phyloP scores from a whole-genome alignment of 441 rosid species.

The Iberis amara region DNA sequence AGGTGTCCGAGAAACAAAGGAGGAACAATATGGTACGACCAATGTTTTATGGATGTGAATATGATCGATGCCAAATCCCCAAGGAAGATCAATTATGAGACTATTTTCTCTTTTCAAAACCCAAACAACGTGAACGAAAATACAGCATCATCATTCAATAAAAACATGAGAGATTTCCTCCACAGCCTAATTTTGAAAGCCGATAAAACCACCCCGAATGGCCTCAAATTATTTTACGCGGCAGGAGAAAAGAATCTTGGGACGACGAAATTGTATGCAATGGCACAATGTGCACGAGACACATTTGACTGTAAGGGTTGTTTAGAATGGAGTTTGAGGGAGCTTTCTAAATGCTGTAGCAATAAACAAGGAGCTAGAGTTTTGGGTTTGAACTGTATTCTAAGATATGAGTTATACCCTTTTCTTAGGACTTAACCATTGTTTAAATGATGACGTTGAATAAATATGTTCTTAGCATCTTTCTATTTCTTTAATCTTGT shows the following conservation, averaged over 20 bases:
- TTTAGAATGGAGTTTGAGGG: background rate
- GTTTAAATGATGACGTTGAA: too few species aligned
- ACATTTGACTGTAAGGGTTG: background rate
- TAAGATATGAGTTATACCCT: background rate
- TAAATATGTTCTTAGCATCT: too few species aligned
- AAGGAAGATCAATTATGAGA: background rate
- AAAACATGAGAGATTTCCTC: background rate
- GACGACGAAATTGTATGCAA: background rate
- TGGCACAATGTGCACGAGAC: background rate
- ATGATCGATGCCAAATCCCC: background rate
- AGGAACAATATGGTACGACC: background rate
- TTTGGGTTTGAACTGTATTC: background rate
- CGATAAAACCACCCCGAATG: background rate
- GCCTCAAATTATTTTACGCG: background rate
- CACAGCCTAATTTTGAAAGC: background rate
- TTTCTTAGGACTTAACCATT: too few species aligned
- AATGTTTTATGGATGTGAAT: background rate
- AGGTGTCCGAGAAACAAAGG: background rate
- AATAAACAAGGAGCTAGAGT: background rate
- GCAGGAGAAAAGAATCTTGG: background rate
- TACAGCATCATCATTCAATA: background rate
- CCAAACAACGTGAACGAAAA: background rate
- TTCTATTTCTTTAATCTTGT: too few species aligned
- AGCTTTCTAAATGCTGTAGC: background rate
- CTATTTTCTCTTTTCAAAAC: background rate